Evolutionary conservation across 1,284 basidiomycete genomes (phyloP).

Genomic region (Trichosporon coremiiforme): DNA sequence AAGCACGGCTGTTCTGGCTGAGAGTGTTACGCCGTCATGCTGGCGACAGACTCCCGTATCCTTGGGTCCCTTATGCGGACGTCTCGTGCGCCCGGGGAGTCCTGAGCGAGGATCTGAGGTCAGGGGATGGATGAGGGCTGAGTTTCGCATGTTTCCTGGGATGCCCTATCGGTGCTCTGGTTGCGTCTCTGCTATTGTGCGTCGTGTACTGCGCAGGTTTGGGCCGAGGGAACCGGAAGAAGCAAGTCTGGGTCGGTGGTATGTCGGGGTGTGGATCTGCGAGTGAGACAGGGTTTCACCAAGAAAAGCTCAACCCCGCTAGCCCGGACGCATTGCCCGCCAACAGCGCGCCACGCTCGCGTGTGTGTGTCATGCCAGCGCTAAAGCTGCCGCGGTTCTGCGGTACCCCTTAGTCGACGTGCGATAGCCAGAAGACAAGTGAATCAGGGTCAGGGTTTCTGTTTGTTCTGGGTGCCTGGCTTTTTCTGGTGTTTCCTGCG

Average conservation of each 20-base stretch:
- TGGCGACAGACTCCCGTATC: background rate
- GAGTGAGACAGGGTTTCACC: constrained; percentile 2
- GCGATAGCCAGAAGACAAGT: background rate
- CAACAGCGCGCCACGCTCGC: no score
- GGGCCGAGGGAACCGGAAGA: background rate
- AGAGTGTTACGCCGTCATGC: no score
- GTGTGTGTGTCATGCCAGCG: background rate
- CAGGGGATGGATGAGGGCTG: background rate
- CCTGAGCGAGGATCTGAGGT: constrained; percentile 1
- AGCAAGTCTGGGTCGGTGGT: constrained; percentile 8
- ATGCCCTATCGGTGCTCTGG: background rate
- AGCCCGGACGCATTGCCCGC: no score
- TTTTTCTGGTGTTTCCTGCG: background rate
- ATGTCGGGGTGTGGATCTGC: background rate
- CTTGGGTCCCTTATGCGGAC: background rate
- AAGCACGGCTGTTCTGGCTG: background rate
- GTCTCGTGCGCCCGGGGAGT: background rate
- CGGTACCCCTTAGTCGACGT: no score
- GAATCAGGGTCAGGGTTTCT: constrained; percentile 19
- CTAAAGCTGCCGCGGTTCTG: background rate
- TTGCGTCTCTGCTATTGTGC: background rate
- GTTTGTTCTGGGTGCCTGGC: constrained; percentile 14
- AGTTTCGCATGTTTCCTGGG: constrained; percentile 7
- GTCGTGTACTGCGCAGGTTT: background rate
- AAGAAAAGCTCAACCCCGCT: no score